Evolutionary conservation across 495 filamentous ascomycete genomes (phyloP), one percentile per base, ranked within the genome.

Genomic region (Geoglossum glabrum): DNA sequence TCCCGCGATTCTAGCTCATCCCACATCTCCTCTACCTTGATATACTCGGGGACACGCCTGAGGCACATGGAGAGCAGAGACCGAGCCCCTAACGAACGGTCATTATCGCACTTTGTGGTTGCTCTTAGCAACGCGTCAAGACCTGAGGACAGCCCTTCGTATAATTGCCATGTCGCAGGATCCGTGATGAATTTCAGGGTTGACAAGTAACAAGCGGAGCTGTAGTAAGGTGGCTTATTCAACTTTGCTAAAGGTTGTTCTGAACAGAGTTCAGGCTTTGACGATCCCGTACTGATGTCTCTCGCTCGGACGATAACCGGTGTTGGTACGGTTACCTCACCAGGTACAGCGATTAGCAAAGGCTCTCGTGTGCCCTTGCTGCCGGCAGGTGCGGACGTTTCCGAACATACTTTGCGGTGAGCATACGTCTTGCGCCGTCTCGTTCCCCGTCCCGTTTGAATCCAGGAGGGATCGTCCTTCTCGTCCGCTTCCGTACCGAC

Each of bases 11-110:
- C 40, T 15, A 34, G 21, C 5, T 36, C 7, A 38, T 31, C 28
- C 58, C 58, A 60, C 11, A 43, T 8, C 54, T 60, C 55, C 25
- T 58, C 57, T 1, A 36, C 4, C n/a, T 59, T 47, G 10, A 60
- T 45, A 27, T 59, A 49, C 0, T 38, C 31, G 6, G 59, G 59
- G 11, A 60, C 28, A 7, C 47, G 25, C 47, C 59, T 60, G 8
- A 60, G 38, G 38, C 52, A 57, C 36, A 56, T 58, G 0, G 26
- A 46, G 25, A 60, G 26, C 17, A 60, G 54, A 26, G 59, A 59
- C 19, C 31, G 52, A 34, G 54, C 52, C n/a, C 59, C 59, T 15
- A n/a, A 8, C 49, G 15, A 8, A 30, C 30, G 3, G 26, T 10
- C 11, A 17, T 49, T 45, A 28, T 58, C 23, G 25, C 9, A 27